Base-by-base conservation (phyloP, 768 basidiomycete species). In the Dentipellis sp. region DNA sequence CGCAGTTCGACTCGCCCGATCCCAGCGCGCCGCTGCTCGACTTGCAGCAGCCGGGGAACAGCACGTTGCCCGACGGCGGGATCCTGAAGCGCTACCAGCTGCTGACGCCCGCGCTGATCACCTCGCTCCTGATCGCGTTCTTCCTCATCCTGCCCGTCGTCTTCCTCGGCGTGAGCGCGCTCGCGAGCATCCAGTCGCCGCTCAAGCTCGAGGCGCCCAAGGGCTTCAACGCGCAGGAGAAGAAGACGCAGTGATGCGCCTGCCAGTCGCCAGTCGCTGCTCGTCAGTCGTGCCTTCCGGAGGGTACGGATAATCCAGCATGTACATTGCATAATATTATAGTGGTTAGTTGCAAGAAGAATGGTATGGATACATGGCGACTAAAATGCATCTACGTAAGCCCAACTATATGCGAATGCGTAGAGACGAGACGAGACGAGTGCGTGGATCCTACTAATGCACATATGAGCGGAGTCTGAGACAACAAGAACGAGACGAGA, bases 21-120 rank as follows among this genome's bases (percentile, higher is more conserved):
- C 21, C 29, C 4, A 5, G 1, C 14, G 29, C 48, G 29, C 22
- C 48, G 21, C 48, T 49, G 22, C 59, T 9, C 46, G 56, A 11
- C 45, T 22, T 54, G 58, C 29, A n/a, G 53, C 57, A 62, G 60
- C 21, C 60, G 60, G 59, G 60, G 52, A 75, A 76, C 55, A 63
- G 72, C 10, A 73, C 74, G 16, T 66, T 74, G 1, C 67, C 76
- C 6, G 65, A 71, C 8, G 80, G 78, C 21, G 85, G 87, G 10
- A 82, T 91, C 55, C 76, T 91, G 23, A 77, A 82, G 58, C 79
- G 75, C 36, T 91, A 90, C 68, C 88, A 90, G 65, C 76, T 90
- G 48, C 78, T 91, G 50, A 88, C 88, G 0, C 86, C 90, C 1
- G 85, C 77, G 0, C 75, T 92, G 50, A 88, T 91, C 68, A 77